Base-by-base conservation (phyloP, 1,284 basidiomycete genomes). In the Trametes sp. region DNA sequence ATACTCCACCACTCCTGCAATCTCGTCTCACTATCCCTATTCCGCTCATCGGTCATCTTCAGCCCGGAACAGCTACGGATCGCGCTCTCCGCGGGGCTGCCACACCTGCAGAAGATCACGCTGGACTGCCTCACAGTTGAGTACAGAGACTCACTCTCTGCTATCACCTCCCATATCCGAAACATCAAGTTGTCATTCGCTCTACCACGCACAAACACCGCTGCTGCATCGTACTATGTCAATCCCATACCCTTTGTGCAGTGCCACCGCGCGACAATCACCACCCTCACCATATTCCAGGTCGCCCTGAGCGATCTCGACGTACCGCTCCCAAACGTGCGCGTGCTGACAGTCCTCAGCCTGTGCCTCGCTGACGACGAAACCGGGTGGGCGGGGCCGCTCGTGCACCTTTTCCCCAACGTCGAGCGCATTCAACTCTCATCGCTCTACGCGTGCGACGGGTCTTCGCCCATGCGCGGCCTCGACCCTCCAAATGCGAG, bases 161-260 rank as follows among this genome's bases (percentile, higher is more conserved):
- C 5, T 6, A 6, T 33, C 6, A 11, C 31, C 31, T 33, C 31
- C 11, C 31, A 5, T 33, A 5, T 33, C 31, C 6, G 31, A 5
- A 33, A 11, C 31, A 11, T 33, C 6, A 33, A 33, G 31, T 11
- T 33, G n/a, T n/a, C n/a, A n/a, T n/a, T n/a, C n/a, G n/a, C n/a
- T n/a, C n/a, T n/a, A n/a, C n/a, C n/a, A n/a, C n/a, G 8, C 33
- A n/a, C 4, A 24, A 35, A 31, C 14, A 16, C 16, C n/a, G 33
- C 1, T 11, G 9, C 21, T 28, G 33, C 8, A 51, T 31, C 53
- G 8, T 6, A 16, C 21, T 35, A 48, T 31, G 21, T 31, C 5
- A 36, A 57, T 19, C 48, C 48, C 1, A 11, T 41, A 14, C 56
- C 46, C 3, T 44, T 57, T 35, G 38, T 57, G 16, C 57, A 26